phyloP scores from a whole-genome alignment of 768 basidiomycete species.

The Ramaria sp. region DNA sequence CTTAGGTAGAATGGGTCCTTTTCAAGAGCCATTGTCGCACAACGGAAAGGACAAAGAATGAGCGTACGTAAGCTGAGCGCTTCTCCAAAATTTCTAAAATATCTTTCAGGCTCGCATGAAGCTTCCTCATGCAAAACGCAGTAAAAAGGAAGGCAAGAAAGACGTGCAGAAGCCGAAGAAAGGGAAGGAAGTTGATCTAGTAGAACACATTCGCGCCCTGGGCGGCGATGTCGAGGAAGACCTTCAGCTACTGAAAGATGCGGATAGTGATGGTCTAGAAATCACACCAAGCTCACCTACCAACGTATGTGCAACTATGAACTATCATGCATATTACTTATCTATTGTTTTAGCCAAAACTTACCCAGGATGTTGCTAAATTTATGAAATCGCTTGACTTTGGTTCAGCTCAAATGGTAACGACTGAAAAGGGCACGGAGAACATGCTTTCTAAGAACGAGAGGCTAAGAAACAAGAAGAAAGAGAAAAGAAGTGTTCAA shows the following conservation, averaged over 20 bases:
- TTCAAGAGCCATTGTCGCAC: conserved; percentile 26
- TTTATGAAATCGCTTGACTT: conserved; percentile 28
- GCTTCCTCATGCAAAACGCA: background rate
- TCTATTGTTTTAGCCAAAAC: conserved; percentile 22
- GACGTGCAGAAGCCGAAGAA: background rate
- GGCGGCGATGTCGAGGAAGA: conserved; percentile 37
- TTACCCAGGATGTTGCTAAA: conserved; percentile 35
- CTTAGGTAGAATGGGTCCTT: conserved; percentile 76
- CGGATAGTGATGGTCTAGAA: conserved; percentile 19
- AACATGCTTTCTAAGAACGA: conserved; percentile 9
- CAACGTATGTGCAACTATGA: conserved; percentile 15
- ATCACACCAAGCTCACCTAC: conserved; percentile 4
- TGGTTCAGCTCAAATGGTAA: conserved; percentile 6
- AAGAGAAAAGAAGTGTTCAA: background rate
- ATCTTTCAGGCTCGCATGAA: conserved; percentile 1
- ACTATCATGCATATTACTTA: conserved; percentile 9
- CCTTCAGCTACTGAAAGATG: conserved; percentile 31
- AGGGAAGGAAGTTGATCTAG: conserved; percentile 15
- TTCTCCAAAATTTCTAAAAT: conserved; percentile 3
- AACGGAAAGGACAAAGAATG: background rate
- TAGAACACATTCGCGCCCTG: conserved; percentile 27
- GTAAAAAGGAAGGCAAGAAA: background rate
- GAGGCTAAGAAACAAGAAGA: background rate
- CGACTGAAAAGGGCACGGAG: conserved; percentile 12
- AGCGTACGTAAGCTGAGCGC: conserved; percentile 6